Base-by-base conservation (phyloP, 192 early-diverging fungal species). In the Haplosporangium gracile region DNA sequence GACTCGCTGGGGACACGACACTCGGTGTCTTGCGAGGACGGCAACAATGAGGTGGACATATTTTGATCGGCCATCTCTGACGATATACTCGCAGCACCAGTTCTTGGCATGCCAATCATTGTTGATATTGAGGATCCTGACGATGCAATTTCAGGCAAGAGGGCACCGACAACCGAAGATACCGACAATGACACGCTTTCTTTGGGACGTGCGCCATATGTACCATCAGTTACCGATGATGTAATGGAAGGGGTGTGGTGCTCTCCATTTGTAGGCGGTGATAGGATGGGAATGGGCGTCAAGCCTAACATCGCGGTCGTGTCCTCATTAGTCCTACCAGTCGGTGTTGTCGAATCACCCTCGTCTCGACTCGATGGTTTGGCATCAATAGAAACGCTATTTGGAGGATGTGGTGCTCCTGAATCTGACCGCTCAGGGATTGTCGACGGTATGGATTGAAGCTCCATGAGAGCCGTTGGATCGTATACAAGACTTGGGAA, bases 401-500 rank as follows among this genome's bases (percentile, higher is more conserved):
- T 53, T 22, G n/a, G 29, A n/a, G 53, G 38, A 39, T 32, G 22
- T 7, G 8, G 5, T 60, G 60, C 36, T 45, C 75, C 75, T 29
- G 60, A 10, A 24, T 15, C 20, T 15, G 16, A 8, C 8, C 83
- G 74, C 4, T 80, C 84, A n/a, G 84, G 84, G 6, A 86, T 75
- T 42, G 45, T 73, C 18, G 68, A 53, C 15, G 84, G 84, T 26
- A 86, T 86, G 26, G 84, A 81, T 43, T 86, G 84, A 16, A 86
- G 76, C 16, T 86, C 75, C 79, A 86, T 81, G n/a, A 81, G 72
- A 4, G 76, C 70, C 8, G 74, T 80, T 10, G 84, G 79, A 38
- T 86, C 79, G 39, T 86, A 86, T 0, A 78, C 76, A 5, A 86
- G 47, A 34, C 75, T 78, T 49, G 81, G 76, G 51, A 86, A 86